Percentiles rank a stretch among this genome's conserved stretches.
These are phyloP conservation scores for Pseudocercospora cruenta DNA, from an alignment of 2,329 filamentous ascomycete species.

Conservation along the genomic window DNA sequence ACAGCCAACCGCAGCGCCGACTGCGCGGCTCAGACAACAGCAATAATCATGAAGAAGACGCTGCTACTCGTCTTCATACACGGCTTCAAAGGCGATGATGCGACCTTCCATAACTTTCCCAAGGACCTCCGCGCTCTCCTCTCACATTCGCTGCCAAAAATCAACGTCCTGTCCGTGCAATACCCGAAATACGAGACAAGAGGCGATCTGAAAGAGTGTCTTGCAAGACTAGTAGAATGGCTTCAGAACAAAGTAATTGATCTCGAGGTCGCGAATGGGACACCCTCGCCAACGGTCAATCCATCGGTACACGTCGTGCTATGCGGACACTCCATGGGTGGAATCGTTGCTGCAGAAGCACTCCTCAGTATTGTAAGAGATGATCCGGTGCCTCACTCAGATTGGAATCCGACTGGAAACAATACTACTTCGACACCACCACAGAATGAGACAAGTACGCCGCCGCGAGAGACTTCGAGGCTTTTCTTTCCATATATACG, in stretches of 20 bases:
- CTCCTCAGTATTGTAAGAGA: slow-evolving; percentile 75
- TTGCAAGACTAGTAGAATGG: slow-evolving; percentile 76
- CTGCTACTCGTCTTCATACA: slow-evolving; percentile 82
- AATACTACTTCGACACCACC: slow-evolving; percentile 6
- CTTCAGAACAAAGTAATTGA: slow-evolving; percentile 92
- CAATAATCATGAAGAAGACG: slow-evolving; percentile 64
- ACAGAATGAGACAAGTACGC: neutral
- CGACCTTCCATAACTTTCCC: slow-evolving; percentile 79
- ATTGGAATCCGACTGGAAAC: neutral
- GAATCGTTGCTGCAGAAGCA: slow-evolving; percentile 91
- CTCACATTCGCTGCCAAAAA: slow-evolving; percentile 66
- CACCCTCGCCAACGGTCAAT: slow-evolving; percentile 81
- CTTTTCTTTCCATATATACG: slow-evolving; percentile 93
- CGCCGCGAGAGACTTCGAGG: slow-evolving; percentile 16
- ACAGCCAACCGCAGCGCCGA: neutral
- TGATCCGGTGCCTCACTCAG: slow-evolving; percentile 47
- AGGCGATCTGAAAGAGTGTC: slow-evolving; percentile 72
- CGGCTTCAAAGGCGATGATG: slow-evolving; percentile 83
- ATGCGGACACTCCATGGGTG: slow-evolving; percentile 85
- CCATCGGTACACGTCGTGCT: slow-evolving; percentile 82
- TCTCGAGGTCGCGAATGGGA: slow-evolving; percentile 80
- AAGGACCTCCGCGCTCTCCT: slow-evolving; percentile 69
- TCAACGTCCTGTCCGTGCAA: slow-evolving; percentile 69
- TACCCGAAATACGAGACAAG: slow-evolving; percentile 84
- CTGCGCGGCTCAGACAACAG: neutral